Conservation (phyloP, 257 asterid species). For the Phtheirospermum japonicum region DNA sequence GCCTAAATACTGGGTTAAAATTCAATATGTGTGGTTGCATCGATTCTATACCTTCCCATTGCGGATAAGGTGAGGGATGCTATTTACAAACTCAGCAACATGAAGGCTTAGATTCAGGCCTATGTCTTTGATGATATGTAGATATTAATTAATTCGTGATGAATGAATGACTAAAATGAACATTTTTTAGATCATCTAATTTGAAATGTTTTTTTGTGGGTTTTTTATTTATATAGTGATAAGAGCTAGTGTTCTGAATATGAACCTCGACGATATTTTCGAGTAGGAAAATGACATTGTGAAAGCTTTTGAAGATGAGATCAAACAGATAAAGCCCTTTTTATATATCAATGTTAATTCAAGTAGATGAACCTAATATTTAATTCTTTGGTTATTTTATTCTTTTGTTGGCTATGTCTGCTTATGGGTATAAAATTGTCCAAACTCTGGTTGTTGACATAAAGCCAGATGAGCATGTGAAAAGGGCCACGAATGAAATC, state of each 20-base stretch:
- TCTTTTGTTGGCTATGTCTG: conserved; percentile 75
- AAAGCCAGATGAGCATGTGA: not conserved
- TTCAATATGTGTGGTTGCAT: conserved; percentile 83
- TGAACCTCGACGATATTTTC: conserved; percentile 63
- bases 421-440: no score
- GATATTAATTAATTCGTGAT: no score
- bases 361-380: conserved; percentile 1
- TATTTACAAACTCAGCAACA: conserved; percentile 78
- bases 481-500: not conserved
- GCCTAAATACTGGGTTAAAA: conserved; percentile 39
- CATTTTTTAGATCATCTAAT: not conserved
- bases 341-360: not conserved
- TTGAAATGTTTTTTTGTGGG: conserved; percentile 16
- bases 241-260: conserved; percentile 80
- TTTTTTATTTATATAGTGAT: conserved; percentile 62
- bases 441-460: not conserved
- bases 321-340: conserved; percentile 50
- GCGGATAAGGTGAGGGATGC: conserved; percentile 75
- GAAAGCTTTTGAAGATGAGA: conserved; percentile 74
- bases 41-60: conserved; percentile 75
- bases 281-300: conserved; percentile 89
- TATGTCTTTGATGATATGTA: no score
- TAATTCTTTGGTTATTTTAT: not conserved
- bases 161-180: no score
- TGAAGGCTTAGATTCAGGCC: conserved; percentile 78